These are phyloP conservation scores for Fusarium nanum DNA, from an alignment of 2,329 filamentous ascomycete species.

Conservation along the genomic window DNA sequence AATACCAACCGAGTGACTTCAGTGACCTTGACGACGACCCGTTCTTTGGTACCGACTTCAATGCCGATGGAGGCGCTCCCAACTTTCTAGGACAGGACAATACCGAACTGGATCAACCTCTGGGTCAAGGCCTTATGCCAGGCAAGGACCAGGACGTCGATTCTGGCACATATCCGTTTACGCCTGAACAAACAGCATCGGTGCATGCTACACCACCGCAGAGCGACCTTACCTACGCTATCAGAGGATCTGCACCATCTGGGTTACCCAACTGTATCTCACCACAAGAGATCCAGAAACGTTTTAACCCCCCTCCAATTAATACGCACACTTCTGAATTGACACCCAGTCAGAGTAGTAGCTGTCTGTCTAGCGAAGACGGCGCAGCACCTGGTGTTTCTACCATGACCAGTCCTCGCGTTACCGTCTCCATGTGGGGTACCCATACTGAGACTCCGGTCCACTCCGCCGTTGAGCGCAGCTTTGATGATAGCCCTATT, in stretches of 20 bases:
- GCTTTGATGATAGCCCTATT: conserved; percentile 53
- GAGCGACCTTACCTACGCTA: conserved; percentile 48
- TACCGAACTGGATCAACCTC: conserved; percentile 39
- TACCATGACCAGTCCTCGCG: conserved; percentile 64
- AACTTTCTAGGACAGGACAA: conserved; percentile 58
- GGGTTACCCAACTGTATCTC: conserved; percentile 54
- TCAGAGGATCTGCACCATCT: conserved; percentile 39
- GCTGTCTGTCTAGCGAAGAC: conserved; percentile 64
- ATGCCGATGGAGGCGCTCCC: conserved; percentile 56
- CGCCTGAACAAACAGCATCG: conserved; percentile 64
- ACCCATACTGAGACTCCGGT: conserved; percentile 54
- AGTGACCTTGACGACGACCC: conserved; percentile 62
- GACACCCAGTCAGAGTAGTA: conserved; percentile 63
- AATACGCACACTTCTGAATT: conserved; percentile 53
- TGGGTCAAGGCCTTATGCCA: conserved; percentile 30
- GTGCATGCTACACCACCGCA: conserved; percentile 59
- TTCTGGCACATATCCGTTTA: conserved; percentile 58
- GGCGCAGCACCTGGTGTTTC: conserved; percentile 54
- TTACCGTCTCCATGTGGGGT: conserved; percentile 68
- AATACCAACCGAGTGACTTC: conserved; percentile 63
- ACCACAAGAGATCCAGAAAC: conserved; percentile 57
- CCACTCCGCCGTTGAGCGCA: conserved; percentile 55
- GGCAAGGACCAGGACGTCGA: conserved; percentile 41
- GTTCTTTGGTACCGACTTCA: conserved; percentile 64
- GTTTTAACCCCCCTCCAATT: conserved; percentile 51